Percentiles rank a stretch among this genome's conserved stretches.
Evolutionary conservation across 805 yeast genomes (phyloP).

Genomic region (Pichia nakasei): DNA sequence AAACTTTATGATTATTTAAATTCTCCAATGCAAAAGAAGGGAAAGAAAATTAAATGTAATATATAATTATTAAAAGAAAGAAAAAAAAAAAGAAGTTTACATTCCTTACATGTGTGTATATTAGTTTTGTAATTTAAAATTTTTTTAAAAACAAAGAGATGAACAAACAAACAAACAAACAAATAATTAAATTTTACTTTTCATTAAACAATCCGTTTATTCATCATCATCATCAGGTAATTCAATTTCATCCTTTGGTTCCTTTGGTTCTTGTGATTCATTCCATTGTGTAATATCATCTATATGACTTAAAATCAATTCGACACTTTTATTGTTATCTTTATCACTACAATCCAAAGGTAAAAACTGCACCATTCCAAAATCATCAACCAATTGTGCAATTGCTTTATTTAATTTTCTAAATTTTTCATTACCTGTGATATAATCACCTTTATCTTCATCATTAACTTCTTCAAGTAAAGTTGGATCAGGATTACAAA

Average conservation of each 20-base stretch:
- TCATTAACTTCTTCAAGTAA: slow-evolving; percentile 41
- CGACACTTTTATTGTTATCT: slow-evolving; percentile 63
- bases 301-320: slow-evolving; percentile 78
- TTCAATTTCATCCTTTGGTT: slow-evolving; percentile 72
- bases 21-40: slow-evolving; percentile 7
- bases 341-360: slow-evolving; percentile 64
- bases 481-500: slow-evolving; percentile 86
- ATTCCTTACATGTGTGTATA: too few species aligned
- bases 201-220: not conserved
- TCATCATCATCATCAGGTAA: slow-evolving; percentile 44
- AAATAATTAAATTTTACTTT: too few species aligned
- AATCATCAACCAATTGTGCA: slow-evolving; percentile 89
- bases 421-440: slow-evolving; percentile 44
- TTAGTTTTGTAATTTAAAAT: not conserved
- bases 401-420: slow-evolving; percentile 68
- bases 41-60: slow-evolving; percentile 10
- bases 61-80: not conserved
- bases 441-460: slow-evolving; percentile 22
- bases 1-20: slow-evolving; percentile 17
- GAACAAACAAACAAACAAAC: too few species aligned
- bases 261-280: slow-evolving; percentile 93
- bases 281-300: slow-evolving; percentile 99
- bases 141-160: too few species aligned
- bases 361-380: slow-evolving; percentile 96
- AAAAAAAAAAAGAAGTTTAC: too few species aligned